These are phyloP conservation scores for Suillus alpinus DNA, from an alignment of 768 basidiomycete species.

Conservation along the genomic window DNA sequence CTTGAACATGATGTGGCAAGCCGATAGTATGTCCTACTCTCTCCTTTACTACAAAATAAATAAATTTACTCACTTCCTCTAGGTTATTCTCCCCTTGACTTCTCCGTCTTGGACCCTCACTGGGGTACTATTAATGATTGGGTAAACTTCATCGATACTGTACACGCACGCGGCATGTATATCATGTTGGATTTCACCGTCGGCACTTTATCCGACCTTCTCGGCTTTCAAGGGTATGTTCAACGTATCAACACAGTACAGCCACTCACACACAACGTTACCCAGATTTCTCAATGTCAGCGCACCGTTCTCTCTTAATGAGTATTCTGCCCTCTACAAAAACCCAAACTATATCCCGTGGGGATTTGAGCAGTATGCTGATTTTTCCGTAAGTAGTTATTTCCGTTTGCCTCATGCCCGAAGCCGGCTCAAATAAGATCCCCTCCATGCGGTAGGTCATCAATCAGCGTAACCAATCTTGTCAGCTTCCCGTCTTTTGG, in stretches of 20 bases:
- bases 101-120: slow-evolving; percentile 87
- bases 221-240: slow-evolving; percentile 79
- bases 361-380: slow-evolving; percentile 82
- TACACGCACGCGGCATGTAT: slow-evolving; percentile 86
- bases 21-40: slow-evolving; percentile 61
- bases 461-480: slow-evolving; percentile 74
- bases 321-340: slow-evolving; percentile 77
- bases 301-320: slow-evolving; percentile 74
- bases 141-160: slow-evolving; percentile 66
- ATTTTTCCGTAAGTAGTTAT: slow-evolving; percentile 58
- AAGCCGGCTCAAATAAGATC: not conserved
- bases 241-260: slow-evolving; percentile 8
- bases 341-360: slow-evolving; percentile 74
- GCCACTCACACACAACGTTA: slow-evolving; percentile 10
- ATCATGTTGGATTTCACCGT: slow-evolving; percentile 93
- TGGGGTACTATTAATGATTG: slow-evolving; percentile 86
- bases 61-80: slow-evolving; percentile 3
- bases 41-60: slow-evolving; percentile 5
- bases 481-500: slow-evolving; percentile 79
- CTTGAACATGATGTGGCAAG: slow-evolving; percentile 96
- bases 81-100: slow-evolving; percentile 95
- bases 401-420: slow-evolving; percentile 1
- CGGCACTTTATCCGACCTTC: slow-evolving; percentile 85
- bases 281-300: slow-evolving; percentile 68
- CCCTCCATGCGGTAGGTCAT: slow-evolving; percentile 39